Evolutionary conservation across 176 grass and related monocot species (phyloP).

Genomic region (Canna indica): DNA sequence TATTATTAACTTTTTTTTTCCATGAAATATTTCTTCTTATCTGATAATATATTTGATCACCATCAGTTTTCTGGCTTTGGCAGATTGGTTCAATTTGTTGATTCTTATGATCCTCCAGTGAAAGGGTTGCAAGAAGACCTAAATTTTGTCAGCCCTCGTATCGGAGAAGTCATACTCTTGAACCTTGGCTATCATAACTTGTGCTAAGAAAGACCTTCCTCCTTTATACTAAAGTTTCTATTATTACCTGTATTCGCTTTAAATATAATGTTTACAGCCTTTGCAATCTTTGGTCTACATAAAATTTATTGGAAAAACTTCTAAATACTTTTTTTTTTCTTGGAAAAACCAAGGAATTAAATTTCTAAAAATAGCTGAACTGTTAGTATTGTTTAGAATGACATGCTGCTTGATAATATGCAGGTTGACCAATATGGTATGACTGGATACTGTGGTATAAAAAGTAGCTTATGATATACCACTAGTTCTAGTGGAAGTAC

Average conservation of each 20-base stretch:
- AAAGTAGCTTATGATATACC: not conserved
- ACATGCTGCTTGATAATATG: not conserved
- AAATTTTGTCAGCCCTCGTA: conserved; percentile 97
- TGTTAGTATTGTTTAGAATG: not conserved
- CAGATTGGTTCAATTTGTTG: conserved; percentile 94
- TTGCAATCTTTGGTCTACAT: not conserved
- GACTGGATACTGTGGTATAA: not conserved
- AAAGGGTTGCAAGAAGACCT: conserved; percentile 97
- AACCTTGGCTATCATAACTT: conserved; percentile 5
- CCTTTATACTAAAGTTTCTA: not conserved
- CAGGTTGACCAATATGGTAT: not conserved
- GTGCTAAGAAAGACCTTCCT: not conserved
- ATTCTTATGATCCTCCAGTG: conserved; percentile 87
- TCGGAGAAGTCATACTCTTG: conserved; percentile 69
- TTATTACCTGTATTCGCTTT: not conserved
- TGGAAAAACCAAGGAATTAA: not conserved
- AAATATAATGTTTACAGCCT: not conserved
- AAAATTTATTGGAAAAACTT: not conserved
- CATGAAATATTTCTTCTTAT: not conserved
- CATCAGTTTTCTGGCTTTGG: conserved; percentile 23
- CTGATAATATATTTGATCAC: not conserved
- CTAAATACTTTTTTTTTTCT: not conserved
- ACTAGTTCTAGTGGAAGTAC: not conserved
- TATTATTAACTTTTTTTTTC: not conserved
- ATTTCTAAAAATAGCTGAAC: not conserved